These are phyloP conservation scores for Stephania yunnanensis DNA, from an alignment of 164 flowering plant genomes.

Conservation along the genomic window DNA sequence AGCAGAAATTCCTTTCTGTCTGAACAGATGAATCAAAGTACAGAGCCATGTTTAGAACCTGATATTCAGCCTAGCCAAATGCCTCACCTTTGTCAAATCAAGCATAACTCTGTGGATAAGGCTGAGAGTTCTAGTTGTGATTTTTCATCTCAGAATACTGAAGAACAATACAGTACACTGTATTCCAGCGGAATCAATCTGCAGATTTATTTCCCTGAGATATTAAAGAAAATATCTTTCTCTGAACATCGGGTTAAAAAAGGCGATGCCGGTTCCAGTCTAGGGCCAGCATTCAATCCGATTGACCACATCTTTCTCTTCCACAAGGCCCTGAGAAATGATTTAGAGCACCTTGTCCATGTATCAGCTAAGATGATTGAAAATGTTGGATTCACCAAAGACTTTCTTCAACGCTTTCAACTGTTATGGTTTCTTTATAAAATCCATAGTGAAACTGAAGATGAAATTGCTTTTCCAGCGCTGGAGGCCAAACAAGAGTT, in stretches of 20 bases:
- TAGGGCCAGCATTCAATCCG: constrained; percentile 41
- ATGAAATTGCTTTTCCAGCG: constrained; percentile 79
- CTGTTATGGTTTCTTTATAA: constrained; percentile 37
- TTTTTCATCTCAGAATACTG: constrained; percentile 19
- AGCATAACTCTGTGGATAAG: constrained; percentile 18
- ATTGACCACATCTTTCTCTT: constrained; percentile 57
- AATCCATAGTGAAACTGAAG: constrained; percentile 74
- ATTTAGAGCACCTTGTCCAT: constrained; percentile 52
- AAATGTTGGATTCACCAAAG: constrained; percentile 34
- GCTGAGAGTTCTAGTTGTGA: constrained; percentile 11
- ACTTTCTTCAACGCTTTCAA: constrained; percentile 50
- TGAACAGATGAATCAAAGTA: constrained; percentile 25
- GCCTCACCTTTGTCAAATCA: constrained; percentile 13
- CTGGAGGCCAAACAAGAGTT: constrained; percentile 62
- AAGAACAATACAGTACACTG: constrained; percentile 25
- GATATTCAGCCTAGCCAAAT: constrained; percentile 20
- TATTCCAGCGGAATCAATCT: constrained; percentile 52
- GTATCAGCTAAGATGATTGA: constrained; percentile 47
- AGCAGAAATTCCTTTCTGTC: constrained; percentile 33
- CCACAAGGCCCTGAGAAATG: constrained; percentile 75
- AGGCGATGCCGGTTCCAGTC: constrained; percentile 17
- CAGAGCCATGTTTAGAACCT: constrained; percentile 15
- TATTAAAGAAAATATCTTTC: constrained; percentile 20
- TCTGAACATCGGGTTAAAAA: constrained; percentile 20
- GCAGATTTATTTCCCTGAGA: constrained; percentile 44